Base-by-base conservation (phyloP, 1,284 basidiomycete species). In the Leccinum pachyderme region DNA sequence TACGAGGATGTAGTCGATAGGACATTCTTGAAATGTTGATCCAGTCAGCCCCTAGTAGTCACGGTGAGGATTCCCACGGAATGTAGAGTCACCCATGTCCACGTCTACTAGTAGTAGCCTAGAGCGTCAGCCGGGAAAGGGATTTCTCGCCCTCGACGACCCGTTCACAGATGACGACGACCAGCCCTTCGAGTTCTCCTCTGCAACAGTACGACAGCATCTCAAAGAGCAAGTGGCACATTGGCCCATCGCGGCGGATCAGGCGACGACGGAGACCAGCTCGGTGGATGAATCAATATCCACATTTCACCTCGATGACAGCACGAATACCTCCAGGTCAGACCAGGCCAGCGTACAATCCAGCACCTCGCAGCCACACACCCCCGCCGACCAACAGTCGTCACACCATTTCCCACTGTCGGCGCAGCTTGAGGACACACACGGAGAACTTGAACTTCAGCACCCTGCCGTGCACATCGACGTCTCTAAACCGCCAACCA, bases 101-200 rank as follows among this genome's bases (percentile, higher is more conserved):
- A 54, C 58, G 33, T 56, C 57, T 33, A 31, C n/a, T n/a, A n/a
- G n/a, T n/a, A n/a, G n/a, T n/a, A n/a, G 29, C 28, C 25, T 71
- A 24, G 49, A 69, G 37, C 57, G 66, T 1, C 59, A 70, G 37
- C 58, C 63, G 27, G 68, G 69, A 45, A 70, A 71, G 55, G 62
- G 63, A 8, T 41, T 71, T 4, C 73, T 86, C 56, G 73, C 80
- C 59, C 69, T 86, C 47, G 87, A 89, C 70, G 89, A 90, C 66
- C 83, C 84, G 24, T 89, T 89, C 70, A 77, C 77, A 22, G 81
- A 82, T 48, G 72, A 67, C 18, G 87, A 87, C 39, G 73, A 77
- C 50, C 65, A 70, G 37, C 58, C 72, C 68, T 27, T 79, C 64
- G 75, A 79, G 45, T 87, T 89, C 73, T 80, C 76, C 13, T 73